Evolutionary conservation across 78 protist species (phyloP).

Genomic region (Dictyostelium brefeldianum): DNA sequence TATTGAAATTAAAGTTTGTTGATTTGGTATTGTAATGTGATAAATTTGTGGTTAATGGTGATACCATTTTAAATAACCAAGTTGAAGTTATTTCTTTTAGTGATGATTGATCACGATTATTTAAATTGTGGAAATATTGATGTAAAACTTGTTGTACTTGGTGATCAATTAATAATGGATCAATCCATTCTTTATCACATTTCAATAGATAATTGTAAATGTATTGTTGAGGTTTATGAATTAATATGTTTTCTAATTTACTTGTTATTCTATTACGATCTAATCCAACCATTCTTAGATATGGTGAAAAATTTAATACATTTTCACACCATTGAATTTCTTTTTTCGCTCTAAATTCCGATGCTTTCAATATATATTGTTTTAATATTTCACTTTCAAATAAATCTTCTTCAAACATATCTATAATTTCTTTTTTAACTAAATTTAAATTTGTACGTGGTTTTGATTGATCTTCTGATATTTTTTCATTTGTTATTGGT

Average conservation of each 20-base stretch:
- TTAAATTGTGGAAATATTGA: background rate
- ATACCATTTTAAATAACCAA: background rate
- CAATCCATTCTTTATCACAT: background rate
- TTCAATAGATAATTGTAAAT: background rate
- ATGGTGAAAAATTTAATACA: background rate
- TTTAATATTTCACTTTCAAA: background rate
- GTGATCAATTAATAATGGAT: background rate
- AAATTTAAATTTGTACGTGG: background rate
- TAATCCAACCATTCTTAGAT: background rate
- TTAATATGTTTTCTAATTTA: background rate
- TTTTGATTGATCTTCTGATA: no score
- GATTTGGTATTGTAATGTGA: background rate
- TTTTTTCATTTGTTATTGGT: no score
- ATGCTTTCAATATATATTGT: background rate
- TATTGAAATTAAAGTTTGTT: background rate
- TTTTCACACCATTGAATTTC: background rate
- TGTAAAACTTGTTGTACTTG: background rate
- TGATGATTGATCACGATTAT: background rate
- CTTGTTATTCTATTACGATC: background rate
- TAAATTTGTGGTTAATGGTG: background rate
- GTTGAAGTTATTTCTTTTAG: background rate
- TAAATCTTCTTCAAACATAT: conserved; percentile 9
- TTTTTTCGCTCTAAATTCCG: background rate
- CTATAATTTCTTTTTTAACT: background rate
- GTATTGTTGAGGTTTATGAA: background rate